Percentiles rank a stretch among this genome's conserved stretches.
These are phyloP conservation scores for Metschnikowia kunwiensis DNA, from an alignment of 805 yeast species.

Conservation along the genomic window DNA sequence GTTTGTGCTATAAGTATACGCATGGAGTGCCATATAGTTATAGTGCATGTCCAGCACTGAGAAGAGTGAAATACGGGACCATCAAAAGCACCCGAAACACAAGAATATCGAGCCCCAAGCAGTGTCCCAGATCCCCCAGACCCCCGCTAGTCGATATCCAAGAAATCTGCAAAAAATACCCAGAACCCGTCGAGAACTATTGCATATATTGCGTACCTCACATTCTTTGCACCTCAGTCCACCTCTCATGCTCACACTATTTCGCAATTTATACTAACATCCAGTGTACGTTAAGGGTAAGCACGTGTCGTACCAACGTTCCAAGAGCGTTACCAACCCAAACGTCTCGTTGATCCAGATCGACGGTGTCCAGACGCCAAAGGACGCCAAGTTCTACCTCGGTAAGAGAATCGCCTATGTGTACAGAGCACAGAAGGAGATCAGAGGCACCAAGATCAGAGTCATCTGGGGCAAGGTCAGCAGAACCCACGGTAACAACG, in stretches of 20 bases:
- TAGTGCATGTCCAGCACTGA: too few species aligned
- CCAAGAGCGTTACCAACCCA: slow-evolving; percentile 98
- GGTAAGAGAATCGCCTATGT: slow-evolving; percentile 99
- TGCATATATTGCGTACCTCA: neutral
- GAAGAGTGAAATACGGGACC: too few species aligned
- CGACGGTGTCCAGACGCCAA: slow-evolving; percentile 89
- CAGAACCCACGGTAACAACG: slow-evolving; percentile 98
- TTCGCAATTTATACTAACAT: slow-evolving; percentile 38
- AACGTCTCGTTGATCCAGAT: slow-evolving; percentile 93
- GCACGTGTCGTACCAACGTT: slow-evolving; percentile 99
- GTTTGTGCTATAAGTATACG: too few species aligned
- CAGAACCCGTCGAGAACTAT: too few species aligned
- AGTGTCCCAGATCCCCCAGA: too few species aligned
- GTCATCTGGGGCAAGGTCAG: slow-evolving; percentile 99
- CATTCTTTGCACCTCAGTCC: neutral
- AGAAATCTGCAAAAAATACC: too few species aligned
- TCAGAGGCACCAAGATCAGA: slow-evolving; percentile 98
- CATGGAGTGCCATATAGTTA: too few species aligned
- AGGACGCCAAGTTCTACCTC: slow-evolving; percentile 98
- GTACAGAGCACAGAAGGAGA: slow-evolving; percentile 97
- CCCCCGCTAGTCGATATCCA: too few species aligned
- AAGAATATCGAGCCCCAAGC: too few species aligned
- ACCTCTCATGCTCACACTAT: neutral
- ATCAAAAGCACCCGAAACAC: too few species aligned
- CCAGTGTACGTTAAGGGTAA: slow-evolving; percentile 99